Conservation (phyloP, 106 monocot species). For the Phalaenopsis equestris region DNA sequence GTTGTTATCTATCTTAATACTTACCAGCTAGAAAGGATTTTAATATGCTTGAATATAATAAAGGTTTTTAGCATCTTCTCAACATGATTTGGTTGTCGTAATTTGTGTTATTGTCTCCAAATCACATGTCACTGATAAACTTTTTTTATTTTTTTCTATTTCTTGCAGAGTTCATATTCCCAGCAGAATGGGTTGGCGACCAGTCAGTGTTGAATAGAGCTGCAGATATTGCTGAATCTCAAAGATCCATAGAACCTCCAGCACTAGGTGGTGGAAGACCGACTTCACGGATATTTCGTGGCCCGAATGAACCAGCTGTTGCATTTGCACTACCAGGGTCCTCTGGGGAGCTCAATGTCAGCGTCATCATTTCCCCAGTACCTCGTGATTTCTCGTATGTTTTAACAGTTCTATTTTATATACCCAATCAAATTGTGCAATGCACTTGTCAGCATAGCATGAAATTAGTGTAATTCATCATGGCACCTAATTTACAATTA, state of each 20-base stretch:
- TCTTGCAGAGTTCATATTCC: constrained; percentile 77
- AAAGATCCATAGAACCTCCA: constrained; percentile 56
- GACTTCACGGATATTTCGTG: constrained; percentile 5
- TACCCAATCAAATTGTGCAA: background rate
- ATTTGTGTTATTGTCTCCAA: background rate
- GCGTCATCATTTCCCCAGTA: constrained; percentile 72
- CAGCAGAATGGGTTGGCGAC: constrained; percentile 84
- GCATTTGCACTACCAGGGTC: constrained; percentile 89
- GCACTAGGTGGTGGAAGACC: constrained; percentile 18
- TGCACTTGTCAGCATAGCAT: background rate
- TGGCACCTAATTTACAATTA: background rate
- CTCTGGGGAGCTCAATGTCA: constrained; percentile 84
- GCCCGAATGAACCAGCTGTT: constrained; percentile 41
- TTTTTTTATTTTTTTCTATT: background rate
- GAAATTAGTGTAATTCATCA: background rate
- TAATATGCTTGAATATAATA: no score
- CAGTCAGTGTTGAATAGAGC: constrained; percentile 71
- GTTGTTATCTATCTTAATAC: no score
- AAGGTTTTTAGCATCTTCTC: no score
- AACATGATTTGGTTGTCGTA: no score
- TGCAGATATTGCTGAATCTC: constrained; percentile 45
- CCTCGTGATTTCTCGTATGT: constrained; percentile 70
- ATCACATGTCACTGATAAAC: background rate
- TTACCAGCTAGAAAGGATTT: no score
- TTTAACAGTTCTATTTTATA: background rate